Conservation (phyloP, 345 rosid species). For the Populus nigra region DNA sequence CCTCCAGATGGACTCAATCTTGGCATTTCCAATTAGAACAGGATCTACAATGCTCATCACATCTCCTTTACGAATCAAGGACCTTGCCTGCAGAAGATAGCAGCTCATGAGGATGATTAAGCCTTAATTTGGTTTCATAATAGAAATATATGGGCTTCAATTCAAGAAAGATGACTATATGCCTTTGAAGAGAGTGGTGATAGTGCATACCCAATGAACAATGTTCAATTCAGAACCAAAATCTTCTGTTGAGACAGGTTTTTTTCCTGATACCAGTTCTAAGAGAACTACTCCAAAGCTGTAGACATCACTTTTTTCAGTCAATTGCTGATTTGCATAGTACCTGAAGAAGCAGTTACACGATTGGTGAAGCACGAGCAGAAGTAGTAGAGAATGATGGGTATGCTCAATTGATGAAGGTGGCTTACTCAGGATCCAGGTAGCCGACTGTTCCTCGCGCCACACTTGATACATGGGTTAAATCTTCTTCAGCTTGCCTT, state of each 20-base stretch:
- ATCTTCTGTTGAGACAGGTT: constrained; percentile 78
- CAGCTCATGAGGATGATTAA: neutral
- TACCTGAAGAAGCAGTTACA: constrained; percentile 47
- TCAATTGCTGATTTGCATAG: constrained; percentile 82
- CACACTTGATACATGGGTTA: constrained; percentile 87
- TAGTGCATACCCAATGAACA: constrained; percentile 76
- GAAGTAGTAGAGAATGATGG: neutral
- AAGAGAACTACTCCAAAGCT: constrained; percentile 97
- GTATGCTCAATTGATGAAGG: neutral
- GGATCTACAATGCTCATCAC: constrained; percentile 72
- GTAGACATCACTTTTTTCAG: constrained; percentile 95
- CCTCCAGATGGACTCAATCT: constrained; percentile 87
- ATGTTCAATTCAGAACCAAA: constrained; percentile 84
- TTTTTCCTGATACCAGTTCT: constrained; percentile 85
- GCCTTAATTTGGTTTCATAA: neutral
- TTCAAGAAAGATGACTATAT: neutral
- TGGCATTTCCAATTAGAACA: constrained; percentile 49
- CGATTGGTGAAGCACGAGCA: neutral
- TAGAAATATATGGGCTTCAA: neutral
- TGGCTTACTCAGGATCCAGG: constrained; percentile 89
- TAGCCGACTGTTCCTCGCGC: constrained; percentile 94
- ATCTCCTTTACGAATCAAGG: constrained; percentile 79
- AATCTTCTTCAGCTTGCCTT: constrained; percentile 86
- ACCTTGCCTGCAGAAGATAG: constrained; percentile 61
- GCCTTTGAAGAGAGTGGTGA: constrained; percentile 1